These are phyloP conservation scores for Mitragyna speciosa DNA, from an alignment of 257 asterid genomes.

Conservation along the genomic window DNA sequence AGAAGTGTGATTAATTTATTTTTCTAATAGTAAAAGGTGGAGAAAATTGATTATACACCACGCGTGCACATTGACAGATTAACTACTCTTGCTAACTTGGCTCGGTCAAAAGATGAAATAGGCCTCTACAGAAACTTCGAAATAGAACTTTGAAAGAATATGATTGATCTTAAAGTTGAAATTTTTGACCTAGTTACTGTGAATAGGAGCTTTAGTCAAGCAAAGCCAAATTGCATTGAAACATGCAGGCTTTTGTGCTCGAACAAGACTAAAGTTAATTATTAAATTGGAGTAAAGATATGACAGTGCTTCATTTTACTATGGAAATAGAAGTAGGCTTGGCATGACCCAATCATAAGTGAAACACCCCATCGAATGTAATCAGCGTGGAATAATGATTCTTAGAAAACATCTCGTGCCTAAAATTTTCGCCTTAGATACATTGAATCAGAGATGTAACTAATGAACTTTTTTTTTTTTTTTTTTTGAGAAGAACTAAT, in stretches of 20 bases:
- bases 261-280: background rate
- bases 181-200: background rate
- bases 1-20: too few species aligned
- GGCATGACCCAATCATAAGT: slow-evolving; percentile 25
- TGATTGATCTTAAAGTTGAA: background rate
- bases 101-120: background rate
- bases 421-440: slow-evolving; percentile 6
- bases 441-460: slow-evolving; percentile 29
- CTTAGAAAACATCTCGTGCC: background rate
- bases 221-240: background rate
- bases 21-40: too few species aligned
- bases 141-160: background rate
- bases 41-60: too few species aligned
- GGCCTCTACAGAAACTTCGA: background rate
- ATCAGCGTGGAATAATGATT: background rate
- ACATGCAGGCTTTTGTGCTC: background rate
- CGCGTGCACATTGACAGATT: too few species aligned
- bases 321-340: slow-evolving; percentile 15
- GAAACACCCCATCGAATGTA: slow-evolving; percentile 6
- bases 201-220: slow-evolving; percentile 1
- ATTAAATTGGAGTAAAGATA: background rate
- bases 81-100: too few species aligned
- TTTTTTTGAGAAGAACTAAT: too few species aligned
- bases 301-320: background rate
- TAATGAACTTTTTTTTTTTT: slow-evolving; percentile 2